Percentiles rank a stretch among this genome's conserved stretches.
Evolutionary conservation across 176 grass and related monocot species (phyloP).

Genomic region (Saccharum officinarum): DNA sequence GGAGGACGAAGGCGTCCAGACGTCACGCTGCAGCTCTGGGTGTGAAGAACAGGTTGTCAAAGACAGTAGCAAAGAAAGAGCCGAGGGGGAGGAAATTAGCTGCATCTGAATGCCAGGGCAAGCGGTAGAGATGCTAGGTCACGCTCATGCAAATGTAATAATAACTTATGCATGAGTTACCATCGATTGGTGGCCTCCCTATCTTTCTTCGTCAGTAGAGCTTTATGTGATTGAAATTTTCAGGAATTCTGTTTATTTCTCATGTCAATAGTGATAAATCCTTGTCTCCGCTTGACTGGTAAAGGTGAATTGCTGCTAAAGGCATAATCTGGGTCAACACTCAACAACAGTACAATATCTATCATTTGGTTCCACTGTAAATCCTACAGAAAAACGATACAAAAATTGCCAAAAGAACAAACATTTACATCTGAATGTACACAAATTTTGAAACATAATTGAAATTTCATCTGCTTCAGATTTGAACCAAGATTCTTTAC

Average conservation of each 20-base stretch:
- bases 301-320: background rate
- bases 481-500: background rate
- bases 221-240: background rate
- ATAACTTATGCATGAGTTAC: background rate
- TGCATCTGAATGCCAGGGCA: background rate
- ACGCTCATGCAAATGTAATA: background rate
- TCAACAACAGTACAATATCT: background rate
- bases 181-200: background rate
- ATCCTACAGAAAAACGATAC: background rate
- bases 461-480: background rate
- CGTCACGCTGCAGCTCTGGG: conserved; percentile 30
- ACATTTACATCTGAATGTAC: background rate
- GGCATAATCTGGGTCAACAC: background rate
- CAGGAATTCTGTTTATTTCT: background rate
- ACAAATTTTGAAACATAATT: no score
- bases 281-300: background rate
- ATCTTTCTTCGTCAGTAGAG: background rate
- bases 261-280: background rate
- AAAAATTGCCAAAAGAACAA: background rate
- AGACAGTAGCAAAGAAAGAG: conserved; percentile 48
- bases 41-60: conserved; percentile 20
- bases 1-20: conserved; percentile 42
- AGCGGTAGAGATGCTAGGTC: conserved; percentile 12
- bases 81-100: conserved; percentile 4
- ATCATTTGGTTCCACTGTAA: background rate